Percentiles rank a stretch among this genome's conserved stretches.
Conservation (phyloP, 805 yeast genomes). For the Lipomyces yamadae region DNA sequence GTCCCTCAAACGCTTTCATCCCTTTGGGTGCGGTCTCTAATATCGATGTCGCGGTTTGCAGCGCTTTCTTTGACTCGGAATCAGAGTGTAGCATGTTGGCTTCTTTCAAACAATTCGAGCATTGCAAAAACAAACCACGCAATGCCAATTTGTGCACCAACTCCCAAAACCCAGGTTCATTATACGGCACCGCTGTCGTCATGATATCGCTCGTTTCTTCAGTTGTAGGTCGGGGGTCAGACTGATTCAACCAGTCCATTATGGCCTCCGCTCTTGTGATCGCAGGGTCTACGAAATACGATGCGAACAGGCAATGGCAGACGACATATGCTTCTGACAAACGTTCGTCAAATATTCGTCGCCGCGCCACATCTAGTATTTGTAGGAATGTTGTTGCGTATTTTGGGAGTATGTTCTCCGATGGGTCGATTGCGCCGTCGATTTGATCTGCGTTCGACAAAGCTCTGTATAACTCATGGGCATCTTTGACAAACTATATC, state of each 20-base stretch:
- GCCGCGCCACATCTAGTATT: slow-evolving; percentile 29
- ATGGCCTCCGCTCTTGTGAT: slow-evolving; percentile 37
- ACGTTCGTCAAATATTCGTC: slow-evolving; percentile 20
- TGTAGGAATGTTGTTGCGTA: slow-evolving; percentile 26
- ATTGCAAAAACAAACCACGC: slow-evolving; percentile 38
- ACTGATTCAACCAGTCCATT: slow-evolving; percentile 43
- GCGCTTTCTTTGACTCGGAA: slow-evolving; percentile 27
- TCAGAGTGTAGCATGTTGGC: slow-evolving; percentile 36
- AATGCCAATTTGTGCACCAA: slow-evolving; percentile 35
- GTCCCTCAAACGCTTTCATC: slow-evolving; percentile 24
- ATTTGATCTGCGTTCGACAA: slow-evolving; percentile 18
- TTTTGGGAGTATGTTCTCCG: slow-evolving; percentile 18
- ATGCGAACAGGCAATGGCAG: slow-evolving; percentile 37
- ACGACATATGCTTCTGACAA: slow-evolving; percentile 38
- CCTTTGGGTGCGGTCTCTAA: slow-evolving; percentile 41
- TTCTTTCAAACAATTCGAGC: slow-evolving; percentile 29
- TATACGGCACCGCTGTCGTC: slow-evolving; percentile 31
- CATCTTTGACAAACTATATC: slow-evolving; percentile 29
- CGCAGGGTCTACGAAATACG: slow-evolving; percentile 32
- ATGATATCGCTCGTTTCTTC: slow-evolving; percentile 37
- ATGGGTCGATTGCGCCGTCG: slow-evolving; percentile 6
- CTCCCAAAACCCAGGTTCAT: slow-evolving; percentile 39
- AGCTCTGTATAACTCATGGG: slow-evolving; percentile 23
- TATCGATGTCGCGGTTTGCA: slow-evolving; percentile 33
- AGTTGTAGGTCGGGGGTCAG: slow-evolving; percentile 38